These are phyloP conservation scores for Falciphora oryzae DNA, from an alignment of 2,329 filamentous ascomycete genomes.

Conservation along the genomic window DNA sequence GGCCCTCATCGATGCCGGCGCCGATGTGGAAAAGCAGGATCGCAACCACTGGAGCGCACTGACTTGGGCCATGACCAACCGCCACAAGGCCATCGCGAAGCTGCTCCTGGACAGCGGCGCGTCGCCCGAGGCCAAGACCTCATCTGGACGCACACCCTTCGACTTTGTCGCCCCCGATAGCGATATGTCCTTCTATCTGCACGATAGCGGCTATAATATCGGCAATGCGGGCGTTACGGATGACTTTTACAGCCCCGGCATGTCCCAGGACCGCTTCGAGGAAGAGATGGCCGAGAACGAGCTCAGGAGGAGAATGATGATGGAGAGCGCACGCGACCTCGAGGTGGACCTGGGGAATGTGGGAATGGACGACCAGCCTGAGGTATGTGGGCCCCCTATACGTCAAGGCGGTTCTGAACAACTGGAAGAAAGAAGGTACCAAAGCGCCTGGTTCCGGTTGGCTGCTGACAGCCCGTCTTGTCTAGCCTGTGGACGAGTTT, in stretches of 20 bases:
- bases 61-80: slow-evolving; percentile 99
- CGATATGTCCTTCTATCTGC: slow-evolving; percentile 92
- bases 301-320: slow-evolving; percentile 95
- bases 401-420: no score
- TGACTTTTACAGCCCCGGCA: slow-evolving; percentile 90
- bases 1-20: slow-evolving; percentile 77
- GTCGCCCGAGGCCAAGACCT: slow-evolving; percentile 93
- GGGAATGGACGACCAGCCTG: slow-evolving; percentile 90
- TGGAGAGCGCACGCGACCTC: slow-evolving; percentile 93
- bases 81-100: slow-evolving; percentile 94
- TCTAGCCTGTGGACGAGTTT: slow-evolving; percentile 67
- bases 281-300: slow-evolving; percentile 97
- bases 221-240: slow-evolving; percentile 73
- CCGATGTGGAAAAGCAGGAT: slow-evolving; percentile 87
- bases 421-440: background rate
- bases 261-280: slow-evolving; percentile 90
- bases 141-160: slow-evolving; percentile 86
- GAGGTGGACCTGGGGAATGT: slow-evolving; percentile 95
- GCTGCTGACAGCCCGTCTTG: slow-evolving; percentile 22
- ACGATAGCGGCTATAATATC: slow-evolving; percentile 89
- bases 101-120: slow-evolving; percentile 86
- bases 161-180: slow-evolving; percentile 94
- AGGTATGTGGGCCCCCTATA: slow-evolving; percentile 45
- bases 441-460: background rate
- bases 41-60: slow-evolving; percentile 95